A percentile compares a stretch with the other conserved stretches of the same genome.
These are phyloP conservation scores for Coemansia sp. DNA, from an alignment of 192 early-diverging fungal genomes.

Conservation along the genomic window DNA sequence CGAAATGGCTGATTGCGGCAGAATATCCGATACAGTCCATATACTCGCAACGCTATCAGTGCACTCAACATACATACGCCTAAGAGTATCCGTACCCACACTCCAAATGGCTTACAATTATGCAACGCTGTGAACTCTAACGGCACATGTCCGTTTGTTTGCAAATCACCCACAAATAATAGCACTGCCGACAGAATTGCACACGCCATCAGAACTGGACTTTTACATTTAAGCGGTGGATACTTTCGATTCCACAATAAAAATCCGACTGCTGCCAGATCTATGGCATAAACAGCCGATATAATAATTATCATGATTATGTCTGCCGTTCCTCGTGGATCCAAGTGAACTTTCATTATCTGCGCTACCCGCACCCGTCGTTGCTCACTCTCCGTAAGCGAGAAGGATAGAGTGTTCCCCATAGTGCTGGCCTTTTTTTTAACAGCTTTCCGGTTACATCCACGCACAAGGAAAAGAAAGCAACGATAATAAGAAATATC, in stretches of 20 bases:
- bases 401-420: slow-evolving; percentile 32
- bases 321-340: slow-evolving; percentile 28
- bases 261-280: slow-evolving; percentile 20
- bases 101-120: slow-evolving; percentile 39
- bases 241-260: slow-evolving; percentile 36
- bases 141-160: slow-evolving; percentile 32
- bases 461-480: neutral
- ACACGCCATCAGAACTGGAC: slow-evolving; percentile 26
- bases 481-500: neutral
- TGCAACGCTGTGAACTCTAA: slow-evolving; percentile 8
- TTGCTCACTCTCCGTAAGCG: slow-evolving; percentile 20
- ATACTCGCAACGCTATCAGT: slow-evolving; percentile 31
- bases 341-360: slow-evolving; percentile 1
- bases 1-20: slow-evolving; percentile 26
- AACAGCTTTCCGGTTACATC: neutral
- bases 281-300: slow-evolving; percentile 11
- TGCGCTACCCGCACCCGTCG: slow-evolving; percentile 10
- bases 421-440: slow-evolving; percentile 1
- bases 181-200: slow-evolving; percentile 7
- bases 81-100: slow-evolving; percentile 43
- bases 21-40: slow-evolving; percentile 36
- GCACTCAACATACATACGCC: slow-evolving; percentile 29
- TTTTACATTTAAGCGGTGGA: slow-evolving; percentile 46
- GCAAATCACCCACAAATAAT: slow-evolving; percentile 38
- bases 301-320: slow-evolving; percentile 16